Conservation (phyloP, 2,329 filamentous ascomycete genomes). For the Alternaria brassicae region DNA sequence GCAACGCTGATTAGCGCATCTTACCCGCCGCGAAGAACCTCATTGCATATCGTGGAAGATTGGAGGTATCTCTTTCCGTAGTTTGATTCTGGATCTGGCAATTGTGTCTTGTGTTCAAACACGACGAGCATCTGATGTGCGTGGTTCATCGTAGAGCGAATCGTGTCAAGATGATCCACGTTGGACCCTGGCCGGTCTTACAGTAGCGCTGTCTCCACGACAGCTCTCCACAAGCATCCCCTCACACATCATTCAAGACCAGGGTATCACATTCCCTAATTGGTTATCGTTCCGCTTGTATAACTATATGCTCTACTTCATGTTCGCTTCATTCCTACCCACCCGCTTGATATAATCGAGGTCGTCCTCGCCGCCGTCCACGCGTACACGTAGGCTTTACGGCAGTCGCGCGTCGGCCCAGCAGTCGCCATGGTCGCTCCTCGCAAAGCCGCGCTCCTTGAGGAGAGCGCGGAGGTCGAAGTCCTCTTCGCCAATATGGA, state of each 20-base stretch:
- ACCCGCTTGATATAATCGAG: constrained; percentile 7
- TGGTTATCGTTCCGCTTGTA: constrained; percentile 1
- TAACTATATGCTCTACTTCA: constrained; percentile 3
- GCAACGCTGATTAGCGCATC: constrained; percentile 14
- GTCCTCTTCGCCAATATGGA: constrained; percentile 75
- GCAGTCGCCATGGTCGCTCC: constrained; percentile 59
- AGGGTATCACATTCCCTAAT: background rate
- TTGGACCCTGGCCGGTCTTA: constrained; percentile 34
- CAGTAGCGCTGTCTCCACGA: constrained; percentile 29
- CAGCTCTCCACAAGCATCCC: constrained; percentile 38
- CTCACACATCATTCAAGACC: constrained; percentile 17
- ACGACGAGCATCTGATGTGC: background rate
- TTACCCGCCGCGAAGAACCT: background rate
- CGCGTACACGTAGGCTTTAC: constrained; percentile 4
- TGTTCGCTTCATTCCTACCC: constrained; percentile 11
- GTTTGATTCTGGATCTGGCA: background rate
- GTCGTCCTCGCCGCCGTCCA: constrained; percentile 6
- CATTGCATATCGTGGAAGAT: background rate
- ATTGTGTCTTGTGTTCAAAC: background rate
- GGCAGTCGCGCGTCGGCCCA: constrained; percentile 27
- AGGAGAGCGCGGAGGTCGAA: constrained; percentile 73
- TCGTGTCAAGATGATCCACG: constrained; percentile 11
- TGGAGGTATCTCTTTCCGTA: background rate
- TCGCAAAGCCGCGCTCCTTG: constrained; percentile 65
- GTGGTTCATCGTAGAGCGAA: background rate